Conservation (phyloP, 495 filamentous ascomycete species). For the Lophium mytilinum region DNA sequence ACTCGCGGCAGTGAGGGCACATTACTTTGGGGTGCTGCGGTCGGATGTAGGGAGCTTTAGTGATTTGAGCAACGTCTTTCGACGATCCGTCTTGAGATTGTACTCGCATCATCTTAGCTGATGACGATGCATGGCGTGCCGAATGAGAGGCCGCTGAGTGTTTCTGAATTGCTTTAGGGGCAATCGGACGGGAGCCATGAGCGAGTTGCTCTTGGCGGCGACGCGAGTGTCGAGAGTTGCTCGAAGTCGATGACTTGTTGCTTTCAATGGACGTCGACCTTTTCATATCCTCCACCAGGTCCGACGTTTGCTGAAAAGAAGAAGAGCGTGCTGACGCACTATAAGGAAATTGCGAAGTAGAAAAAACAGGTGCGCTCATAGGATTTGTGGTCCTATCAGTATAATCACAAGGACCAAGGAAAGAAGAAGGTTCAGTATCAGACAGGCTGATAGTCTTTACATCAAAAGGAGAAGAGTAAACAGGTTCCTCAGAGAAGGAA, state of each 20-base stretch:
- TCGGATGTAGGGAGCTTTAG: conserved; percentile 64
- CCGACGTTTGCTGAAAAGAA: conserved; percentile 12
- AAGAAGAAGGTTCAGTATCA: conserved; percentile 16
- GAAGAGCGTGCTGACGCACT: conserved; percentile 11
- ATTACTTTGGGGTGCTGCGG: conserved; percentile 68
- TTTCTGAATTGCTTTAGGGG: conserved; percentile 16
- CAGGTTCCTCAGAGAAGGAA: conserved; percentile 2
- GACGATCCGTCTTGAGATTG: conserved; percentile 51
- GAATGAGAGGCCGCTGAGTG: conserved; percentile 6
- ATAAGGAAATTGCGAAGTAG: conserved; percentile 14
- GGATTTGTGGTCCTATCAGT: conserved; percentile 7
- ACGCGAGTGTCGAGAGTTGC: conserved; percentile 15
- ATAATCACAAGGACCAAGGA: background rate
- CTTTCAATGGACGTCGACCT: conserved; percentile 25
- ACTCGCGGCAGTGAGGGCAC: conserved; percentile 65
- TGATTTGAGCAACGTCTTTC: conserved; percentile 54
- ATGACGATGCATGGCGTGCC: conserved; percentile 13
- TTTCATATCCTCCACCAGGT: conserved; percentile 25
- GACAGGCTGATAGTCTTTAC: conserved; percentile 15
- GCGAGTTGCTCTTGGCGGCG: conserved; percentile 23
- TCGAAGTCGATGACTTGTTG: conserved; percentile 17
- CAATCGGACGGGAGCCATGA: conserved; percentile 18
- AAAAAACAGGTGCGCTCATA: conserved; percentile 13
- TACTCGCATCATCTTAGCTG: conserved; percentile 47
- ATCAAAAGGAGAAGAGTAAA: conserved; percentile 15